phyloP scores from a whole-genome alignment of 306 rosid species.

The Oxytropis ochrocephala region DNA sequence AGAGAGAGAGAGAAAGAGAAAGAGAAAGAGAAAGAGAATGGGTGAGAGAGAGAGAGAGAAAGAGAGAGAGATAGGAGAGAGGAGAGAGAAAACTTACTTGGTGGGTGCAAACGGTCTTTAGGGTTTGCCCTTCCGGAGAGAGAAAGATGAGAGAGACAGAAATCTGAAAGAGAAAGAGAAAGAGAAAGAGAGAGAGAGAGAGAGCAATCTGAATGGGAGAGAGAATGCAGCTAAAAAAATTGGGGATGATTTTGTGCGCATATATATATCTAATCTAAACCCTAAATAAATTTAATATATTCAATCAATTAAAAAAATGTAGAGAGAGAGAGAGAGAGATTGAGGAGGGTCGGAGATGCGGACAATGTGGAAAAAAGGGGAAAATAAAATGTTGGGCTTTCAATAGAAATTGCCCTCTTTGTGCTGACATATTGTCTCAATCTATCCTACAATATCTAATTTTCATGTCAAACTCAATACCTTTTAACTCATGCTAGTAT shows the following conservation, averaged over 20 bases:
- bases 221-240: constrained; percentile 28
- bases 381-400: background rate
- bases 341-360: background rate
- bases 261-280: background rate
- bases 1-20: constrained; percentile 3
- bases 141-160: constrained; percentile 46
- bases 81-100: constrained; percentile 86
- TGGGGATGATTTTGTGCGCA: constrained; percentile 26
- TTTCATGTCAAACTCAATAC: constrained; percentile 3
- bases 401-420: background rate
- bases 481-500: background rate
- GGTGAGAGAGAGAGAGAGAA: constrained; percentile 20
- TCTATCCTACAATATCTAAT: background rate
- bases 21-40: constrained; percentile 15
- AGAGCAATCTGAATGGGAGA: constrained; percentile 19
- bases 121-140: constrained; percentile 99
- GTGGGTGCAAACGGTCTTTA: constrained; percentile 98
- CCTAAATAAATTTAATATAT: no score
- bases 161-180: constrained; percentile 53
- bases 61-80: constrained; percentile 38
- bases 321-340: background rate
- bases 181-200: constrained; percentile 28
- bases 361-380: background rate
- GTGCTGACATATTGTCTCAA: constrained; percentile 6
- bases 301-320: background rate